Evolutionary conservation across 495 filamentous ascomycete genomes (phyloP), one percentile per base, ranked within the genome.

Genomic region (Oidiodendron maius): DNA sequence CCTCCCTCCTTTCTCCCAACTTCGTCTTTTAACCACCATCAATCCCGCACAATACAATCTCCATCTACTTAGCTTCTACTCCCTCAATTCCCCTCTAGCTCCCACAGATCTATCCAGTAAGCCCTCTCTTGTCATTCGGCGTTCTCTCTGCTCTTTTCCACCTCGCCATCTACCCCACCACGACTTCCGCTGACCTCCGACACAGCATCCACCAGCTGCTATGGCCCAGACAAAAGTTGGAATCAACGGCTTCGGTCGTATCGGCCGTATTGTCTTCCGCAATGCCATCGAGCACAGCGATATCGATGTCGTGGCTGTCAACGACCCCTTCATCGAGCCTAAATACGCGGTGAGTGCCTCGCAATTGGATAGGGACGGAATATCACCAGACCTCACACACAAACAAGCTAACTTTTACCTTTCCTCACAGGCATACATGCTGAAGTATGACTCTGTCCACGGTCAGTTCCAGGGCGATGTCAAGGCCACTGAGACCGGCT

Each of bases 181-280:
- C n/a, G n/a, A n/a, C n/a, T 16, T n/a, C 13, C 25, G 10, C 26
- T 16, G 20, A 9, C 30, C 15, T 42, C 16, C 16, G 18, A 40
- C 23, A 12, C 40, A 21, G 18, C 40, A 17, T 18, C 25, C 25
- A 35, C 23, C 28, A 15, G 1, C 16, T 35, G 12, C 20, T 44
- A 61, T 61, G 59, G 55, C 54, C 24, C 59, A 50, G 38, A 63
- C 76, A 63, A 74, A 91, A 82, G 88, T 94, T 61, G 90, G 90
- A 62, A 96, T 95, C 81, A 98, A 96, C 82, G 93, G 93, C 69
- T 98, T 98, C 77, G 93, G 93, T 77, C 91, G 93, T 71, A 98
- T 98, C 71, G 93, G 93, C 57, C 85, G 93, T 69, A 96, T 98
- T 69, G 94, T 90, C 62, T 70, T 74, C 71, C 64, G 68, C 58